These are phyloP conservation scores for Solanum bulbocastanum DNA, from an alignment of 257 asterid genomes.

Conservation along the genomic window DNA sequence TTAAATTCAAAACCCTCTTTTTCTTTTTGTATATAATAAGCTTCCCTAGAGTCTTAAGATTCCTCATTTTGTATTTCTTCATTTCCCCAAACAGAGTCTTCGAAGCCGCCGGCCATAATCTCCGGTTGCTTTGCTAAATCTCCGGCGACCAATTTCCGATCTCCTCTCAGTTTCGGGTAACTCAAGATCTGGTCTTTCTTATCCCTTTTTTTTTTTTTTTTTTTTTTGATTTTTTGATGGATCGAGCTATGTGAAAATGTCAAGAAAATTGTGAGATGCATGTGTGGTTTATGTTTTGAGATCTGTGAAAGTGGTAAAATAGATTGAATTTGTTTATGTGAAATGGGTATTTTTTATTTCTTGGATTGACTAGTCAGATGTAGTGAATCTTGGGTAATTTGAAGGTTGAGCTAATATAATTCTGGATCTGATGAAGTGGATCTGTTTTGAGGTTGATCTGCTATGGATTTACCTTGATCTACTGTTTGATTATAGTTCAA, in stretches of 20 bases:
- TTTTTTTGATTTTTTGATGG: background rate
- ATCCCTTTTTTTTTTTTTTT: background rate
- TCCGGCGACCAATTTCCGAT: background rate
- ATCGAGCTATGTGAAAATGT: background rate
- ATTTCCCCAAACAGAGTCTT: background rate
- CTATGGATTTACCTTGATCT: background rate
- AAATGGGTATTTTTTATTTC: background rate
- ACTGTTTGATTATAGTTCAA: background rate
- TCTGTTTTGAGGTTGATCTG: background rate
- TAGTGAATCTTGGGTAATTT: background rate
- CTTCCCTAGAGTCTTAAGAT: background rate
- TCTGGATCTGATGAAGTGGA: background rate
- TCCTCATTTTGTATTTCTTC: background rate
- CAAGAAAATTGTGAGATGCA: background rate
- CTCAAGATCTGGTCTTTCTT: background rate
- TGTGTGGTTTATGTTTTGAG: background rate
- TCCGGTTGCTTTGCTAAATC: background rate
- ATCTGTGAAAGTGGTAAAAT: background rate
- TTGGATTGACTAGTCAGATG: background rate
- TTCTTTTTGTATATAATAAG: background rate
- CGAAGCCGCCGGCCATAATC: background rate
- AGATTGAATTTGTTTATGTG: background rate
- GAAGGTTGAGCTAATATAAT: background rate
- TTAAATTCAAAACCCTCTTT: background rate
- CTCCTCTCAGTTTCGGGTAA: background rate